Evolutionary conservation across 371 early-diverging fungal species (phyloP).

Genomic region (Mortierella polycephala): DNA sequence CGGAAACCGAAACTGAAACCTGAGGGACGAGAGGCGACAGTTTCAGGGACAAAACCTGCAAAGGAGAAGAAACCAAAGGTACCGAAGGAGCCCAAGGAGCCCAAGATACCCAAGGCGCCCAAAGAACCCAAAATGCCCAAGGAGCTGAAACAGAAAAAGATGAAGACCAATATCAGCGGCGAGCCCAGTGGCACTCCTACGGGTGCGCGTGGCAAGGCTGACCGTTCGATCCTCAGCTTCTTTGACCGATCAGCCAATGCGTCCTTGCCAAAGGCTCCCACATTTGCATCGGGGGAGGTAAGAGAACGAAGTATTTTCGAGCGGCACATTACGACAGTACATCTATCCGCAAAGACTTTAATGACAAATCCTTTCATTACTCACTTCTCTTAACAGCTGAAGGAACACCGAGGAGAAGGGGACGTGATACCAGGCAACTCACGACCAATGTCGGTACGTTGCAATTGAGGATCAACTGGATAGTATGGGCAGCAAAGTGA

Average conservation of each 20-base stretch:
- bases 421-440: too few species aligned
- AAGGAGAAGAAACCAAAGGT: constrained; percentile 13
- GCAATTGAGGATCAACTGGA: too few species aligned
- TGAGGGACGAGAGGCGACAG: constrained; percentile 4
- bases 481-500: too few species aligned
- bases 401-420: too few species aligned
- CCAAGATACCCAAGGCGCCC: constrained; percentile 12
- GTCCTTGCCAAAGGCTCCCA: not conserved
- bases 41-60: not conserved
- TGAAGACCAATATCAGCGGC: constrained; percentile 19
- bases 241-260: constrained; percentile 31
- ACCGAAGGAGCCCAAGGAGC: constrained; percentile 9
- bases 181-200: constrained; percentile 10
- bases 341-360: too few species aligned
- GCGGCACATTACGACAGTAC: too few species aligned
- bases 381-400: too few species aligned
- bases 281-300: constrained; percentile 4
- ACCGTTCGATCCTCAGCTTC: constrained; percentile 52
- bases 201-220: constrained; percentile 3
- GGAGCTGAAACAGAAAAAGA: constrained; percentile 8
- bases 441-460: too few species aligned
- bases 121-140: constrained; percentile 19
- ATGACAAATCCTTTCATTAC: too few species aligned
- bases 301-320: too few species aligned
- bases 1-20: constrained; percentile 36